Percentiles rank a stretch among this genome's conserved stretches.
Conservation (phyloP, 2,329 filamentous ascomycete species). For the Rosellinia necatrix region DNA sequence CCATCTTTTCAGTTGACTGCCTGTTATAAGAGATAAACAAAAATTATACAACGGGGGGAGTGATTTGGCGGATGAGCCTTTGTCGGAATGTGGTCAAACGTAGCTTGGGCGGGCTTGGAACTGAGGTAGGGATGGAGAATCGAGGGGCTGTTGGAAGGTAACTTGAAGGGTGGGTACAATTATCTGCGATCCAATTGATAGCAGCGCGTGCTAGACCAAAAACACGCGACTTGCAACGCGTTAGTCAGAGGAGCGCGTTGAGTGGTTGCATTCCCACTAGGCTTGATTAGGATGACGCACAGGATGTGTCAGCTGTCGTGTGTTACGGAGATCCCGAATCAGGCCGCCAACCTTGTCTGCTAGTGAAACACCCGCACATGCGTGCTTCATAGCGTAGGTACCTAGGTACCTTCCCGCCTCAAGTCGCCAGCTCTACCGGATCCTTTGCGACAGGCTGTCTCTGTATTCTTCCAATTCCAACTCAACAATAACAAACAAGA, state of each 20-base stretch:
- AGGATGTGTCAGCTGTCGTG: conserved; percentile 7
- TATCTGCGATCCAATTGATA: conserved; percentile 30
- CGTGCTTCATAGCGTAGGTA: too few species aligned
- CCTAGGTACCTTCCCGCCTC: background rate
- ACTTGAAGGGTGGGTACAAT: too few species aligned
- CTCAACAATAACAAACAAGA: too few species aligned
- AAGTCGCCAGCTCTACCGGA: too few species aligned
- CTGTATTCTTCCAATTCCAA: too few species aligned
- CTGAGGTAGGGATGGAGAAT: background rate
- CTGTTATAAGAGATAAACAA: too few species aligned
- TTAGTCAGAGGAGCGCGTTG: conserved; percentile 24
- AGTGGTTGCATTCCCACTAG: conserved; percentile 29
- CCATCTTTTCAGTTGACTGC: conserved; percentile 64
- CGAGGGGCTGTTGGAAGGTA: conserved; percentile 19
- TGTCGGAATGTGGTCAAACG: background rate
- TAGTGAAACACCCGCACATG: too few species aligned
- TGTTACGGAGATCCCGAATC: too few species aligned
- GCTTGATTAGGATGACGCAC: background rate
- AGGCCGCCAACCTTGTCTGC: too few species aligned
- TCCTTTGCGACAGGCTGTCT: too few species aligned
- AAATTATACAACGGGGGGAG: too few species aligned
- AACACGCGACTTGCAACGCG: conserved; percentile 28
- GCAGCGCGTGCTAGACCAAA: conserved; percentile 19
- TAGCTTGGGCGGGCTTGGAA: background rate
- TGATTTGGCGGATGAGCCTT: too few species aligned